Conservation (phyloP, 2,329 filamentous ascomycete species). For the Diaporthe vaccinii region DNA sequence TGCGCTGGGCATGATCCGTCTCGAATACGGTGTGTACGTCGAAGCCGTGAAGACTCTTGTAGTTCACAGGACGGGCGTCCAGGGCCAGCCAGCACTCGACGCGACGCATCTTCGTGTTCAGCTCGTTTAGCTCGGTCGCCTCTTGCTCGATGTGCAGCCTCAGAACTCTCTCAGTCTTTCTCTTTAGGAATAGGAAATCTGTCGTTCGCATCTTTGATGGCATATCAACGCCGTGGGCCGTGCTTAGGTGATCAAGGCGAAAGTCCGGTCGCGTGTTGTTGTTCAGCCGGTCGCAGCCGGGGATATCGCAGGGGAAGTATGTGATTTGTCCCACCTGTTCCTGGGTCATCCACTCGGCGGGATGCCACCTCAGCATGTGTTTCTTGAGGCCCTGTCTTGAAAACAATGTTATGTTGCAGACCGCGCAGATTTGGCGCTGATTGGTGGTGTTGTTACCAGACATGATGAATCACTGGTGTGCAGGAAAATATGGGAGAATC, state of each 20-base stretch:
- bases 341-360: not conserved
- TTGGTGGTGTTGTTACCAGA: not conserved
- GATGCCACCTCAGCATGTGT: not conserved
- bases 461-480: not conserved
- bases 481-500: not conserved
- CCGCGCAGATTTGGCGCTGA: not conserved
- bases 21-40: fast-evolving
- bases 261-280: too few species aligned
- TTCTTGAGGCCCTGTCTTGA: fast-evolving
- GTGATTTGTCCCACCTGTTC: too few species aligned
- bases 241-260: too few species aligned
- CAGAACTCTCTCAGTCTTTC: not conserved
- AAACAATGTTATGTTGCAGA: fast-evolving
- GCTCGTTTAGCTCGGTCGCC: not conserved
- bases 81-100: not conserved
- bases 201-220: too few species aligned
- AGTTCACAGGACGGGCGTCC: fast-evolving
- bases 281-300: not conserved
- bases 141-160: not conserved
- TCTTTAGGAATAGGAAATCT: not conserved
- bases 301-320: not conserved
- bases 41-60: not conserved
- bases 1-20: too few species aligned
- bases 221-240: too few species aligned
- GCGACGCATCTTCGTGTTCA: not conserved